Conservation (phyloP, 1,284 basidiomycete species). For the Sanghuangporus weigelae region DNA sequence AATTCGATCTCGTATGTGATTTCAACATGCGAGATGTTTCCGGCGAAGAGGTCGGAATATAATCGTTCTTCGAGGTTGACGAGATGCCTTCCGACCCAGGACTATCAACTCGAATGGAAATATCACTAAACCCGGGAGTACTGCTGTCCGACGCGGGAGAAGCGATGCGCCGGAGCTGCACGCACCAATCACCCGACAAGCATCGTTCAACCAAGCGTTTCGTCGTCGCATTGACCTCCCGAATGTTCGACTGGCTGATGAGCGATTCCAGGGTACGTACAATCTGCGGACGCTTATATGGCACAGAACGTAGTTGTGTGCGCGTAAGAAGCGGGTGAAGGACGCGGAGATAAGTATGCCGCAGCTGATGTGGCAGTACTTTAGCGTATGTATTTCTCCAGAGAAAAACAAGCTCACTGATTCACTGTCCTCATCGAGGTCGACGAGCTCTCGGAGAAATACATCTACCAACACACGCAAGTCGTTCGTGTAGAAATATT, state of each 20-base stretch:
- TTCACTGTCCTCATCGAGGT: constrained; percentile 91
- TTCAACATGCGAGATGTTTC: constrained; percentile 25
- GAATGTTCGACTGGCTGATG: constrained; percentile 68
- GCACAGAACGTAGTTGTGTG: constrained; percentile 80
- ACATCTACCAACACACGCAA: constrained; percentile 94
- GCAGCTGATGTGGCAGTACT: constrained; percentile 49
- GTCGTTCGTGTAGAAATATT: constrained; percentile 99
- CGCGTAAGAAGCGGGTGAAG: constrained; percentile 92
- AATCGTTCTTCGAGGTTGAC: constrained; percentile 23
- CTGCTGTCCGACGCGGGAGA: constrained; percentile 23
- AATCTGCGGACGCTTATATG: constrained; percentile 93
- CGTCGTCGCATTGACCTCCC: constrained; percentile 83
- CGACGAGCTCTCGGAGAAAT: constrained; percentile 86
- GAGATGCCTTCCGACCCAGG: constrained; percentile 39
- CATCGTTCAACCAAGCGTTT: constrained; percentile 90
- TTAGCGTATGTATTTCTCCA: neutral
- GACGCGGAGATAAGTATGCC: constrained; percentile 96
- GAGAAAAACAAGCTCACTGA: constrained; percentile 54
- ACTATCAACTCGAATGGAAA: constrained; percentile 28
- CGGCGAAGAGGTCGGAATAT: constrained; percentile 21
- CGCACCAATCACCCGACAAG: constrained; percentile 84
- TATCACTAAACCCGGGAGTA: constrained; percentile 21
- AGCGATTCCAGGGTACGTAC: constrained; percentile 79
- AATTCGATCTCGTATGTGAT: constrained; percentile 28
- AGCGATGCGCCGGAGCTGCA: constrained; percentile 44